A percentile compares a stretch with the other conserved stretches of the same genome.
phyloP scores from a whole-genome alignment of 1,284 basidiomycete species.

The Laetiporus sulphureus region DNA sequence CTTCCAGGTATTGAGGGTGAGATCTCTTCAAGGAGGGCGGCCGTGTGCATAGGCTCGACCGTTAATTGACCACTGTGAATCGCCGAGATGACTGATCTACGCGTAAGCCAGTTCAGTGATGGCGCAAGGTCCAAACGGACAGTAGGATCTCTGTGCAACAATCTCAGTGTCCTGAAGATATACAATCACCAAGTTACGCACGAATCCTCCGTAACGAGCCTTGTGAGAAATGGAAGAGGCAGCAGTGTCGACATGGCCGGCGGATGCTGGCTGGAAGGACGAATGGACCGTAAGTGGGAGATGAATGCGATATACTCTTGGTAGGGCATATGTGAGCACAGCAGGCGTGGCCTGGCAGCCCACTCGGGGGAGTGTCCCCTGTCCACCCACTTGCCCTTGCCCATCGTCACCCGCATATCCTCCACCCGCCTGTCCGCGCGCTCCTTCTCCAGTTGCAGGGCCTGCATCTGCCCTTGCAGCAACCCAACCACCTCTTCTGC shows the following conservation, averaged over 20 bases:
- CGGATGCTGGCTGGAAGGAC: conserved; percentile 47
- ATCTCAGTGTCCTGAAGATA: no score
- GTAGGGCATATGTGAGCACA: conserved; percentile 74
- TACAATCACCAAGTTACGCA: no score
- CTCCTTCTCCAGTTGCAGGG: conserved; percentile 59
- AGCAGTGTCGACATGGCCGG: conserved; percentile 68
- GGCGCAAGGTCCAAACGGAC: conserved; percentile 91
- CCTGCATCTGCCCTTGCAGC: conserved; percentile 84
- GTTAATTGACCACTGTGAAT: conserved; percentile 85
- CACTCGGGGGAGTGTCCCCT: conserved; percentile 16
- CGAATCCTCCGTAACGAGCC: conserved; percentile 85
- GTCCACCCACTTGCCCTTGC: conserved; percentile 65
- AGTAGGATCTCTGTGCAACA: conserved; percentile 78
- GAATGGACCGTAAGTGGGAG: conserved; percentile 71
- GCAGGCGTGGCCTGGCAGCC: conserved; percentile 33
- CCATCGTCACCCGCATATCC: conserved; percentile 45
- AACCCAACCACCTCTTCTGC: conserved; percentile 83
- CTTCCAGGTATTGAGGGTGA: conserved; percentile 40
- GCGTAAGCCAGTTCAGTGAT: conserved; percentile 88
- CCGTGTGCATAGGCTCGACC: conserved; percentile 77
- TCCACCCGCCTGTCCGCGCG: conserved; percentile 42
- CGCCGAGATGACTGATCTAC: conserved; percentile 81
- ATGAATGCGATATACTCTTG: conserved; percentile 84
- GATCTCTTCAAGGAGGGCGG: conserved; percentile 46
- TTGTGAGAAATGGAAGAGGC: conserved; percentile 78